Percentiles rank a stretch among this genome's conserved stretches.
These are phyloP conservation scores for Botryococcus braunii DNA, from an alignment of 163 green algal genomes.

Conservation along the genomic window DNA sequence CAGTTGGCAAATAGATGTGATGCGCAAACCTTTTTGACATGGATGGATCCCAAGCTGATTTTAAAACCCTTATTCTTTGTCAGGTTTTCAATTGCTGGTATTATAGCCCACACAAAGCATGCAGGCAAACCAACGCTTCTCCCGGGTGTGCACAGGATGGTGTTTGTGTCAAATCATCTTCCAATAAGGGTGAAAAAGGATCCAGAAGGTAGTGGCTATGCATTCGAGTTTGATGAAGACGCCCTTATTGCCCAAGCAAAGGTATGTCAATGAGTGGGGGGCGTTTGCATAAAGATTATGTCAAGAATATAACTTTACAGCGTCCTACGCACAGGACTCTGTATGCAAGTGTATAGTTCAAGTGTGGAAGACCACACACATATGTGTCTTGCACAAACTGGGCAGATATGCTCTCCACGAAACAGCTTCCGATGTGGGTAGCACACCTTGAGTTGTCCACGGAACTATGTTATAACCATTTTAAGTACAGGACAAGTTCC, in stretches of 20 bases:
- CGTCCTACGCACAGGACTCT: conserved; percentile 3
- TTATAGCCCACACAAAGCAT: neutral
- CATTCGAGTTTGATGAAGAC: conserved; percentile 92
- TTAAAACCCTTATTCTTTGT: neutral
- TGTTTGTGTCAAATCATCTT: conserved; percentile 84
- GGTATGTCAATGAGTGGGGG: no score
- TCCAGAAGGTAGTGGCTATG: conserved; percentile 40
- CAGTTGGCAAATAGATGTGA: neutral
- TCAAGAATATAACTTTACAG: neutral
- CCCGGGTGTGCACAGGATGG: conserved; percentile 48
- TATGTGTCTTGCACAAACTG: no score
- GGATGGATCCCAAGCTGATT: neutral
- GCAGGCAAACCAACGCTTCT: neutral
- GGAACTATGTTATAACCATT: no score
- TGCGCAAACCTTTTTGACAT: neutral
- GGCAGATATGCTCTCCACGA: no score
- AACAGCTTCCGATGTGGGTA: no score
- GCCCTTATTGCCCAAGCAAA: conserved; percentile 86
- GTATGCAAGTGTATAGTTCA: neutral
- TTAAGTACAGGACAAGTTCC: no score
- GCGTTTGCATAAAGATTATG: no score
- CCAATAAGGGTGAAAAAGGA: conserved; percentile 47
- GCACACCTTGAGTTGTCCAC: no score
- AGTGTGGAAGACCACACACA: no score
- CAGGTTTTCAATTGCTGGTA: neutral